Evolutionary conservation across 108 stramenopile species (phyloP).

Genomic region (Skeletonema menzelii): DNA sequence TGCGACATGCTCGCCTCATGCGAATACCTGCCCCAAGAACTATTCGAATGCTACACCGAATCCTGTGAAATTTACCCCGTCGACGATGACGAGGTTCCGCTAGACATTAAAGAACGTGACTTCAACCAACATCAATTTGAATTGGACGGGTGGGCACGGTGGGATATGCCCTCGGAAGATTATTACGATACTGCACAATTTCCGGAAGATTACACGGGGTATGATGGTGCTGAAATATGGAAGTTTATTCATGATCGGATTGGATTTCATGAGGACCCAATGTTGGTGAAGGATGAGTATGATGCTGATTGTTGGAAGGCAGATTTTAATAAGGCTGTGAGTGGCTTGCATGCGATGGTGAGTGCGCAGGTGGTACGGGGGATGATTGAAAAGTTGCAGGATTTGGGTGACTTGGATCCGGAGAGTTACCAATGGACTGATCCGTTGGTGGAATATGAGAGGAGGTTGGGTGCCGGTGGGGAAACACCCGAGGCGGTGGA

Average conservation of each 20-base stretch:
- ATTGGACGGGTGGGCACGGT: slow-evolving; percentile 87
- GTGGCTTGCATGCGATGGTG: slow-evolving; percentile 83
- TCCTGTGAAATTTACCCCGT: slow-evolving; percentile 91
- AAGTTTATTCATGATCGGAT: slow-evolving; percentile 82
- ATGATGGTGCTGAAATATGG: slow-evolving; percentile 86
- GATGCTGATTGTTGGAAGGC: slow-evolving; percentile 87
- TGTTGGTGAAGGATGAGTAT: slow-evolving; percentile 46
- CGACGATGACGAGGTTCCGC: slow-evolving; percentile 82
- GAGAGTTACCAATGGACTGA: slow-evolving; percentile 68
- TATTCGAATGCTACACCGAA: slow-evolving; percentile 86
- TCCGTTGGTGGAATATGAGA: slow-evolving; percentile 68
- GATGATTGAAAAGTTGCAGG: slow-evolving; percentile 66
- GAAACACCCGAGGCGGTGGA: slow-evolving; percentile 87
- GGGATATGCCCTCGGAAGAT: slow-evolving; percentile 91
- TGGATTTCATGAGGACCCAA: slow-evolving; percentile 49
- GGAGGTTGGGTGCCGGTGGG: slow-evolving; percentile 72
- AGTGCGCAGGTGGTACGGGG: slow-evolving; percentile 78
- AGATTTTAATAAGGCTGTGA: slow-evolving; percentile 88
- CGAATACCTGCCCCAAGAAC: slow-evolving; percentile 89
- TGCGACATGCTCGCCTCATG: slow-evolving; percentile 89
- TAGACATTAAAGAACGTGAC: slow-evolving; percentile 49
- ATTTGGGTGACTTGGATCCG: slow-evolving; percentile 52
- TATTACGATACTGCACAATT: slow-evolving; percentile 84
- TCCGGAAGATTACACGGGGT: slow-evolving; percentile 87
- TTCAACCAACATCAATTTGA: slow-evolving; percentile 69